Conservation (phyloP, 148 eudicot genomes). For the Chenopodium album region DNA sequence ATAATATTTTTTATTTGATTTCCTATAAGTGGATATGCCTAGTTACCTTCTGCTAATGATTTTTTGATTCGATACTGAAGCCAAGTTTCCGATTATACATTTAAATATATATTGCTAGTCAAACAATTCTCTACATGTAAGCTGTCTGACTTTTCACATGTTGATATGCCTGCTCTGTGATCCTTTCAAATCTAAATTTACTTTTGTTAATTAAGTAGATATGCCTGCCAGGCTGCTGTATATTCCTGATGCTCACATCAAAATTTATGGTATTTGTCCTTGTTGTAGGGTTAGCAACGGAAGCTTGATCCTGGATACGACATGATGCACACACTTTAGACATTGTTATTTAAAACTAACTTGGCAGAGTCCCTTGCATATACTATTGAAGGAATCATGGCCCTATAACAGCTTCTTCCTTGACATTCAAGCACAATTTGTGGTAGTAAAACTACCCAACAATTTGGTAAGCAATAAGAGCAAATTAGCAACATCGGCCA, state of each 20-base stretch:
- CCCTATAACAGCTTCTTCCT: conserved; percentile 42
- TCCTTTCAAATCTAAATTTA: not conserved
- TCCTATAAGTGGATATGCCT: not conserved
- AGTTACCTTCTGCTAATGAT: not conserved
- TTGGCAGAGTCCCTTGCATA: conserved; percentile 83
- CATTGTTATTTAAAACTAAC: conserved; percentile 72
- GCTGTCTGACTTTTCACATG: not conserved
- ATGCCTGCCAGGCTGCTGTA: not conserved
- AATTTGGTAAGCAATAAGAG: conserved; percentile 31
- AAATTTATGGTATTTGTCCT: not conserved
- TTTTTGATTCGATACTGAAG: not conserved
- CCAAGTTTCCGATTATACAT: not conserved
- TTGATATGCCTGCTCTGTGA: not conserved
- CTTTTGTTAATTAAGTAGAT: not conserved
- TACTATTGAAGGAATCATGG: conserved; percentile 89
- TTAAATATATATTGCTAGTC: too few relatives aligned
- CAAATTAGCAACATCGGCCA: conserved; percentile 9
- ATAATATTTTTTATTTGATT: not conserved
- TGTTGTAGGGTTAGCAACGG: conserved; percentile 84
- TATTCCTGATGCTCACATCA: not conserved
- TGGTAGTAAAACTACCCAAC: conserved; percentile 20
- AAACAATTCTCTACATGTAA: not conserved
- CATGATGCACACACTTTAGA: conserved; percentile 80
- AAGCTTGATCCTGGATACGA: conserved; percentile 90
- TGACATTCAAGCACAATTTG: not conserved